Evolutionary conservation across 306 rosid species (phyloP).

Genomic region (Trifolium subterraneum): DNA sequence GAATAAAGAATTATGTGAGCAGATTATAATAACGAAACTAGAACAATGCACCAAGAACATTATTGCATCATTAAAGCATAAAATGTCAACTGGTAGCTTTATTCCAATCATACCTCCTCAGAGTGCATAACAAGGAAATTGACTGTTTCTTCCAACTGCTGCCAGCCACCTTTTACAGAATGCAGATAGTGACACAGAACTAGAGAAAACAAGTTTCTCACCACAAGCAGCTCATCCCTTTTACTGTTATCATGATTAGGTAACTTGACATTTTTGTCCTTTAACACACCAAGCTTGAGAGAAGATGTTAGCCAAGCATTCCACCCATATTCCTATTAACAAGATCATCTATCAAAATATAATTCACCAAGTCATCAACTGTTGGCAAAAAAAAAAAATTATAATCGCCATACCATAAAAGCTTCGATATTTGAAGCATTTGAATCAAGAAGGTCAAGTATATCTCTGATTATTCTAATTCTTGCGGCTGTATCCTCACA

Average conservation of each 20-base stretch:
- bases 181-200: slow-evolving; percentile 83
- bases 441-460: slow-evolving; percentile 95
- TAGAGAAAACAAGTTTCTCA: slow-evolving; percentile 73
- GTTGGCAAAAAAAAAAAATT: slow-evolving; percentile 18
- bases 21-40: slow-evolving; percentile 20
- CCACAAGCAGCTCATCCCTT: slow-evolving; percentile 63
- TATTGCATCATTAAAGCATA: slow-evolving; percentile 39
- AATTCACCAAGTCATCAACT: slow-evolving; percentile 35
- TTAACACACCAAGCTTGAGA: slow-evolving; percentile 72
- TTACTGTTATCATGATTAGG: slow-evolving; percentile 50
- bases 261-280: slow-evolving; percentile 55
- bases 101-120: slow-evolving; percentile 69
- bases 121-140: slow-evolving; percentile 69
- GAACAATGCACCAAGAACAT: slow-evolving; percentile 34
- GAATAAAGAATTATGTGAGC: slow-evolving; percentile 5
- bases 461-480: slow-evolving; percentile 74
- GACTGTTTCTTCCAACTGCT: slow-evolving; percentile 87
- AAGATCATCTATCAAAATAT: slow-evolving; percentile 40
- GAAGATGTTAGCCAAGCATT: slow-evolving; percentile 86
- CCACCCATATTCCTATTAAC: slow-evolving; percentile 91
- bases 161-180: slow-evolving; percentile 97
- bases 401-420: slow-evolving; percentile 71
- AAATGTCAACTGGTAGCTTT: slow-evolving; percentile 22
- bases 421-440: slow-evolving; percentile 95
- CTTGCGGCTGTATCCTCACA: slow-evolving; percentile 73